Conservation (phyloP, 2,329 filamentous ascomycete genomes). For the Phoma sp. region DNA sequence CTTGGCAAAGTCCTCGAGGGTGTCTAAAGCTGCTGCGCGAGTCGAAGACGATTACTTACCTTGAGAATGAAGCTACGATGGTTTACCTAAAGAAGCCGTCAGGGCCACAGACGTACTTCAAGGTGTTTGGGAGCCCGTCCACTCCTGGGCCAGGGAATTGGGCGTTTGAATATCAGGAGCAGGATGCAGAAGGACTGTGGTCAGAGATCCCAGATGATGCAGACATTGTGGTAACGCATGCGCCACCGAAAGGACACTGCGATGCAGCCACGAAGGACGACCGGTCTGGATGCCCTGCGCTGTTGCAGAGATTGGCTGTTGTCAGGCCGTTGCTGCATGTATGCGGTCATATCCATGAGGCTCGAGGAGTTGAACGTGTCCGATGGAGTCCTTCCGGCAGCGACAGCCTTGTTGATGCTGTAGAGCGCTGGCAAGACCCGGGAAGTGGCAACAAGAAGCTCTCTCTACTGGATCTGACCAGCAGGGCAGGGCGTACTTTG, state of each 20-base stretch:
- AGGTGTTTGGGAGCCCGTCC: slow-evolving; percentile 75
- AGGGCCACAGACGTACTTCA: slow-evolving; percentile 64
- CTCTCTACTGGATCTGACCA: slow-evolving; percentile 68
- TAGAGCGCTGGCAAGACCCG: slow-evolving; percentile 66
- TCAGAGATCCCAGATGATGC: slow-evolving; percentile 65
- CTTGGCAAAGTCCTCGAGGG: slow-evolving; percentile 59
- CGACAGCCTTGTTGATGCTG: slow-evolving; percentile 30
- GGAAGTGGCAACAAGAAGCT: slow-evolving; percentile 65
- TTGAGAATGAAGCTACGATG: slow-evolving; percentile 64
- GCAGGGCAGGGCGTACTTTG: slow-evolving; percentile 37
- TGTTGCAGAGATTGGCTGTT: slow-evolving; percentile 65
- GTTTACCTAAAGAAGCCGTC: slow-evolving; percentile 60
- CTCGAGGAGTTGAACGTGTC: slow-evolving; percentile 69
- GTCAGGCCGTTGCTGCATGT: slow-evolving; percentile 70
- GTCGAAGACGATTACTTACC: slow-evolving; percentile 67
- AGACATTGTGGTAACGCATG: slow-evolving; percentile 76
- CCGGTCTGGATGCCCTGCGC: slow-evolving; percentile 65
- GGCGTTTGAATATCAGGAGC: slow-evolving; percentile 70
- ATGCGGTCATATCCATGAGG: slow-evolving; percentile 77
- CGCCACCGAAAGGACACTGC: slow-evolving; percentile 67
- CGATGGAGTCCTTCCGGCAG: slow-evolving; percentile 60
- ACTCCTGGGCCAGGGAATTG: slow-evolving; percentile 65
- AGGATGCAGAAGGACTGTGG: slow-evolving; percentile 62
- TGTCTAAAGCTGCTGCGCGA: slow-evolving; percentile 63
- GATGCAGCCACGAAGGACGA: slow-evolving; percentile 53